These are phyloP conservation scores for Penicillium griseofulvum DNA, from an alignment of 2,329 filamentous ascomycete genomes.

Conservation along the genomic window DNA sequence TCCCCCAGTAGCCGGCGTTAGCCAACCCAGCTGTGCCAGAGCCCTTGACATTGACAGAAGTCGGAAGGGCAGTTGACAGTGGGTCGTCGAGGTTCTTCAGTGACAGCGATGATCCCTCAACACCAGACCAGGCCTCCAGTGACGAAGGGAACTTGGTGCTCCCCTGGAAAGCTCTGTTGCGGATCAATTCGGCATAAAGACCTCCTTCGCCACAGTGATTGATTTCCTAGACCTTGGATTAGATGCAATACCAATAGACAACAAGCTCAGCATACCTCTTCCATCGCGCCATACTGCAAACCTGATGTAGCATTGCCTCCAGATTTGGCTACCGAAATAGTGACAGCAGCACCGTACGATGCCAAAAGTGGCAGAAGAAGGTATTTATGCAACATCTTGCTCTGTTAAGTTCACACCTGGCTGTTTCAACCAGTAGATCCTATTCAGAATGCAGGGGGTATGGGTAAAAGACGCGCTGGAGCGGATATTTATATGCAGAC, in stretches of 20 bases:
- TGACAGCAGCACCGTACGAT: conserved; percentile 24
- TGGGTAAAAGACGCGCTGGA: background rate
- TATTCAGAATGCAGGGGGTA: conserved; percentile 2
- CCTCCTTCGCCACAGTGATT: conserved; percentile 36
- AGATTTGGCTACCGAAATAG: conserved; percentile 30
- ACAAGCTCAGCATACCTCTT: conserved; percentile 22
- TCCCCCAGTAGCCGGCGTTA: conserved; percentile 54
- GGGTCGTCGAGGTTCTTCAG: conserved; percentile 42
- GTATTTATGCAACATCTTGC: conserved; percentile 20
- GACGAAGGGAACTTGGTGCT: conserved; percentile 28
- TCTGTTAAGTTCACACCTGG: background rate
- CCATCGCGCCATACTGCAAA: conserved; percentile 33
- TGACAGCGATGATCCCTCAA: conserved; percentile 28
- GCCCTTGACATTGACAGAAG: conserved; percentile 44
- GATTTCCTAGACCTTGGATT: conserved; percentile 22
- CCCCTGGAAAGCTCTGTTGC: conserved; percentile 38
- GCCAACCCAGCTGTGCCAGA: conserved; percentile 47
- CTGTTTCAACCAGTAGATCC: conserved; percentile 9
- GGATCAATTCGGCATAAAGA: conserved; percentile 36
- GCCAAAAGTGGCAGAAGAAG: conserved; percentile 28
- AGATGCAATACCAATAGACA: background rate
- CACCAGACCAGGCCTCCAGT: conserved; percentile 31
- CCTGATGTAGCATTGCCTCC: conserved; percentile 29
- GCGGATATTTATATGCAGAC: conserved; percentile 1
- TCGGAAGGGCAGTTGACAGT: conserved; percentile 46